Conservation (phyloP, 805 yeast genomes). For the Candida verbasci region DNA sequence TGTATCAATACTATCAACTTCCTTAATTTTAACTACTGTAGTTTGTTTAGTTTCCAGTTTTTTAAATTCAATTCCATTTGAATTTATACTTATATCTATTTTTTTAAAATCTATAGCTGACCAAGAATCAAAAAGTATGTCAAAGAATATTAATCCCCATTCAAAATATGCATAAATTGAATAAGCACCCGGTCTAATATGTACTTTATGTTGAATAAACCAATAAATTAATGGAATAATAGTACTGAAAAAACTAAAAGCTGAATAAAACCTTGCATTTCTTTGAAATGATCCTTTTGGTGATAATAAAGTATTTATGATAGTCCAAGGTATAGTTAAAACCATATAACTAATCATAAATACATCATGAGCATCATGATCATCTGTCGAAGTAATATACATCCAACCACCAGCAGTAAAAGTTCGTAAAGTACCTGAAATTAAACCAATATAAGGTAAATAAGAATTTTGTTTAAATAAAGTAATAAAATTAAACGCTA, state of each 20-base stretch:
- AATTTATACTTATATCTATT: constrained; percentile 45
- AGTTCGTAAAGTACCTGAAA: constrained; percentile 80
- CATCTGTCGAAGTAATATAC: constrained; percentile 93
- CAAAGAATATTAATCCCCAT: constrained; percentile 84
- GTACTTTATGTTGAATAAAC: constrained; percentile 90
- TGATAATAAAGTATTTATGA: constrained; percentile 52
- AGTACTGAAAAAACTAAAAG: constrained; percentile 61
- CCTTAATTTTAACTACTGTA: constrained; percentile 2
- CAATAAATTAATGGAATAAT: constrained; percentile 80
- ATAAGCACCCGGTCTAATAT: constrained; percentile 87
- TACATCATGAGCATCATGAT: constrained; percentile 92
- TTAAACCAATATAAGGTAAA: constrained; percentile 39
- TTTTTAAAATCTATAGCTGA: constrained; percentile 65
- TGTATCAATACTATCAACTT: constrained; percentile 22
- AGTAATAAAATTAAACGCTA: constrained; percentile 50
- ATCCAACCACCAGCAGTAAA: constrained; percentile 99
- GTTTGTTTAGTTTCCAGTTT: constrained; percentile 12
- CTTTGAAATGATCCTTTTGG: constrained; percentile 42
- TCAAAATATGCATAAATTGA: constrained; percentile 92
- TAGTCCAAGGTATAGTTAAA: constrained; percentile 88
- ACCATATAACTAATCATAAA: constrained; percentile 91
- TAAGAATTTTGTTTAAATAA: constrained; percentile 32
- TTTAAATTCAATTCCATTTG: constrained; percentile 19
- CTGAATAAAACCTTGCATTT: constrained; percentile 48
- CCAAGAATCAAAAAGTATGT: constrained; percentile 81